Evolutionary conservation across 2,329 filamentous ascomycete genomes (phyloP).

Genomic region (Venturiaceae sp.): DNA sequence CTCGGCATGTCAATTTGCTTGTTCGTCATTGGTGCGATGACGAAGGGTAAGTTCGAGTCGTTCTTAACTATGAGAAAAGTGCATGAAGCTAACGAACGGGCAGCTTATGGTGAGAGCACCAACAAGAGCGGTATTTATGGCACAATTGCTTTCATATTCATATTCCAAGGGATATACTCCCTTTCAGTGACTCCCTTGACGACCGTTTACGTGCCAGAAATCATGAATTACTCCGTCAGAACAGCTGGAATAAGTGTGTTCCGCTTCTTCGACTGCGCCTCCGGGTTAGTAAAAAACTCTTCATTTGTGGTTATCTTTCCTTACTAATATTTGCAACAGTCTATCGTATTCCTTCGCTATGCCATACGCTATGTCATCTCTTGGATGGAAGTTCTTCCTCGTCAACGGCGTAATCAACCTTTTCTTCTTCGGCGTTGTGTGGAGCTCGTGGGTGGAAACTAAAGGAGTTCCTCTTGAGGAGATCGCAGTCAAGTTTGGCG

Average conservation of each 20-base stretch:
- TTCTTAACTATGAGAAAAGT: neutral
- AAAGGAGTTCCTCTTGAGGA: neutral
- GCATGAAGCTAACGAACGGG: neutral
- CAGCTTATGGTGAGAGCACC: conserved; percentile 15
- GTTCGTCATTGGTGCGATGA: conserved; percentile 42
- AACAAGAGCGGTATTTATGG: conserved; percentile 27
- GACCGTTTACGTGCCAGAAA: conserved; percentile 39
- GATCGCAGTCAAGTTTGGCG: neutral
- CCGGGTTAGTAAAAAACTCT: neutral
- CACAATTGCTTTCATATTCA: conserved; percentile 38
- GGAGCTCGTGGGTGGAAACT: neutral
- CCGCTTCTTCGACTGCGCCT: conserved; percentile 6
- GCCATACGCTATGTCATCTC: conserved; percentile 10
- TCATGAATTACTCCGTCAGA: conserved; percentile 40
- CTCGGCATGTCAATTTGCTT: conserved; percentile 38
- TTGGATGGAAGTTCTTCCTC: conserved; percentile 10
- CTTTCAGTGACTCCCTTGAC: conserved; percentile 41
- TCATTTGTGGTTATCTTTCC: neutral
- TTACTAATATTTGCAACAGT: conserved; percentile 4
- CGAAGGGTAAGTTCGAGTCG: conserved; percentile 21
- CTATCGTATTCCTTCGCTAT: conserved; percentile 9
- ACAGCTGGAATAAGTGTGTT: conserved; percentile 31
- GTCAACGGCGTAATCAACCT: neutral
- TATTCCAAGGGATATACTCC: conserved; percentile 42
- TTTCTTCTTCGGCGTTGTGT: neutral